These are phyloP conservation scores for Amaranthus tricolor DNA, from an alignment of 179 eudicot genomes.

Conservation along the genomic window DNA sequence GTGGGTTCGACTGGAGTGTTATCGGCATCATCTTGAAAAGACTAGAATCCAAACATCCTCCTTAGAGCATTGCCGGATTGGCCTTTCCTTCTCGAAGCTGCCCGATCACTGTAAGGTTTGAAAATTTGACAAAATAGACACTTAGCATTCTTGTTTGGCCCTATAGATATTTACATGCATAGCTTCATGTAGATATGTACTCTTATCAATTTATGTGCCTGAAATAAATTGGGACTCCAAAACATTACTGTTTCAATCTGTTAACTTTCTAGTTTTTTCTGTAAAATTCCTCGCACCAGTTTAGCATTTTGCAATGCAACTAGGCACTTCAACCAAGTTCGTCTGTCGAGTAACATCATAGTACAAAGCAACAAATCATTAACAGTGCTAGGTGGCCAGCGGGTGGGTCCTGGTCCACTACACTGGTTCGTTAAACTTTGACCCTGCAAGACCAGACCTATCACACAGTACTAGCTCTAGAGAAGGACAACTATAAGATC, in stretches of 20 bases:
- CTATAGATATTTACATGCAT: background rate
- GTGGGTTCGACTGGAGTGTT: slow-evolving; percentile 72
- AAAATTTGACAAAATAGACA: background rate
- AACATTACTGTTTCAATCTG: background rate
- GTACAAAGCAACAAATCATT: background rate
- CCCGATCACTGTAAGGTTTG: background rate
- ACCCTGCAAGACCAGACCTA: background rate
- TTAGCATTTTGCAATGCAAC: background rate
- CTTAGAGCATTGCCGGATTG: slow-evolving; percentile 17
- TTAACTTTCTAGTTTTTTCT: too few relatives aligned
- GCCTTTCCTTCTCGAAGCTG: background rate
- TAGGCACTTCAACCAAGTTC: background rate
- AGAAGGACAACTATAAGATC: background rate
- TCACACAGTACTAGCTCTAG: background rate
- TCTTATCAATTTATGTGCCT: background rate
- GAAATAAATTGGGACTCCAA: background rate
- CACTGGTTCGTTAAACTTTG: background rate
- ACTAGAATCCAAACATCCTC: slow-evolving; percentile 46
- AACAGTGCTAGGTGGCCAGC: background rate
- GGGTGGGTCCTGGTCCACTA: background rate
- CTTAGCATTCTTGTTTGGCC: background rate
- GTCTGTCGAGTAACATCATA: background rate
- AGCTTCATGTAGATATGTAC: background rate
- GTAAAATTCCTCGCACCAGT: background rate
- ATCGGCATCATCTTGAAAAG: slow-evolving; percentile 47